Conservation (phyloP, 2,329 filamentous ascomycete genomes). For the Ophiocordyceps camponoti-floridani region DNA sequence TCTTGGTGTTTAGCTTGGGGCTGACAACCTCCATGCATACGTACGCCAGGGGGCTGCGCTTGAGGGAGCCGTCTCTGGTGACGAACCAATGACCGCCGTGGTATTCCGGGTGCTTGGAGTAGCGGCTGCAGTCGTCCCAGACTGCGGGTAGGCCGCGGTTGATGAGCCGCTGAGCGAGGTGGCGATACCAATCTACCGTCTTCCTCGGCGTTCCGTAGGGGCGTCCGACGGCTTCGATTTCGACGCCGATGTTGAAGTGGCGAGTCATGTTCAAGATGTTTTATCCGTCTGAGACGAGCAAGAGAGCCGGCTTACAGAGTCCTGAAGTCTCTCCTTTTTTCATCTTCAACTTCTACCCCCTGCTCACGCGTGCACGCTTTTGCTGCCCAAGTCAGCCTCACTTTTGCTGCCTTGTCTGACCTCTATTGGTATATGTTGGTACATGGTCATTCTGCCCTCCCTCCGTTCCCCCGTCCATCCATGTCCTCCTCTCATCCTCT, state of each 20-base stretch:
- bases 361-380: neutral
- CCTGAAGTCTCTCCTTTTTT: neutral
- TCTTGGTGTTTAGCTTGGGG: conserved; percentile 17
- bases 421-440: neutral
- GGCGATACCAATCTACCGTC: conserved; percentile 21
- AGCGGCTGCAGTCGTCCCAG: conserved; percentile 18
- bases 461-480: neutral
- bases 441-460: neutral
- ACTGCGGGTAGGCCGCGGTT: conserved; percentile 18
- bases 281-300: neutral
- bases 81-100: conserved; percentile 24
- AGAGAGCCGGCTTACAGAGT: neutral
- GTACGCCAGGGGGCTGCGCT: conserved; percentile 16
- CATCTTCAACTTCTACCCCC: neutral
- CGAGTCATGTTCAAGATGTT: conserved; percentile 7
- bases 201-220: conserved; percentile 17
- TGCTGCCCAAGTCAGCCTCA: neutral
- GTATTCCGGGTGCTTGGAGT: conserved; percentile 22
- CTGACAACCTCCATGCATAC: conserved; percentile 24
- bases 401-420: neutral
- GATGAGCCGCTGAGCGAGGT: conserved; percentile 18
- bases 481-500: neutral
- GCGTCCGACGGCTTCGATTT: conserved; percentile 19
- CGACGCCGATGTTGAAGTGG: conserved; percentile 22
- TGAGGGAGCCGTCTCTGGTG: conserved; percentile 20